Evolutionary conservation across 805 yeast species (phyloP).

Genomic region (Monosporozyma unispora): DNA sequence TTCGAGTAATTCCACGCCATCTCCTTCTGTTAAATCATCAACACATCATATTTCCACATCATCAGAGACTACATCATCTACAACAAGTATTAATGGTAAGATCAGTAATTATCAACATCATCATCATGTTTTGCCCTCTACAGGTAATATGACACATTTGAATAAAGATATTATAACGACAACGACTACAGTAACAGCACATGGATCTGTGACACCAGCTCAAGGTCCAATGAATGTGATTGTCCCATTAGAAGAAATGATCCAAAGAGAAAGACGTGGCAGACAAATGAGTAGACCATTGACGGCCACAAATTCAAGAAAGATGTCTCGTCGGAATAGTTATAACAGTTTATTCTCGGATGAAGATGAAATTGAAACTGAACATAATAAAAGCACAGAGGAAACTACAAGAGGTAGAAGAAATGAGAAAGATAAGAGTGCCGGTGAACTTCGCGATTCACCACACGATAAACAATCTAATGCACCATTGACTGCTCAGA

Average conservation of each 20-base stretch:
- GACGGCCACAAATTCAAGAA: neutral
- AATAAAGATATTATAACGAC: constrained; percentile 1
- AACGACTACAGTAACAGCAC: constrained; percentile 13
- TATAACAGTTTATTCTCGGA: neutral
- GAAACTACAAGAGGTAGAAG: neutral
- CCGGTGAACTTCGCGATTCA: constrained; percentile 25
- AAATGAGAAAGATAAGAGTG: constrained; percentile 10
- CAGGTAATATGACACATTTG: neutral
- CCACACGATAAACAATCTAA: constrained; percentile 31
- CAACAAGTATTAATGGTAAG: neutral
- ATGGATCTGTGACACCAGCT: constrained; percentile 25
- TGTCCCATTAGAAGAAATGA: constrained; percentile 3
- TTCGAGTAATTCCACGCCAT: neutral
- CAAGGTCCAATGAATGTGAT: constrained; percentile 6
- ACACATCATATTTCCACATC: neutral
- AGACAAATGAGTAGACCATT: neutral
- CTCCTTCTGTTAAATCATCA: neutral
- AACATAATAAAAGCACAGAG: neutral
- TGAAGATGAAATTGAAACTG: constrained; percentile 1
- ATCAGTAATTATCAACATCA: neutral
- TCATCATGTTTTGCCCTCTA: neutral
- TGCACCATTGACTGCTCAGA: constrained; percentile 53
- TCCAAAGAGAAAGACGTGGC: constrained; percentile 4
- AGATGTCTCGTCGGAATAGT: neutral
- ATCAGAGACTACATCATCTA: neutral